Conservation (phyloP, 2,329 filamentous ascomycete species). For the Trichoderma guizhouense region DNA sequence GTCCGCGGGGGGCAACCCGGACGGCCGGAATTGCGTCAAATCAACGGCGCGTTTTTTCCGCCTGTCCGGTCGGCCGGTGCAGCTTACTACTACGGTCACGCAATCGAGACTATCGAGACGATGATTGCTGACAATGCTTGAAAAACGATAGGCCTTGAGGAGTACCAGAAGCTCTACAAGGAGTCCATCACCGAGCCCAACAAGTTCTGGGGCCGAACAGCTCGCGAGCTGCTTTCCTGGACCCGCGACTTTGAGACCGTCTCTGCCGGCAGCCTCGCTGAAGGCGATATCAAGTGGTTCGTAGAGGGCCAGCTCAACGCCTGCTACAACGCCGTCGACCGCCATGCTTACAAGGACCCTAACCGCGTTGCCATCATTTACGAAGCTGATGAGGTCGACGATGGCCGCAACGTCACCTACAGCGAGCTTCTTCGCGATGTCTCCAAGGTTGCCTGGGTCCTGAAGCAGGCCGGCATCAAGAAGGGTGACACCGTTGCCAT, state of each 20-base stretch:
- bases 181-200: conserved; percentile 88
- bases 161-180: conserved; percentile 66
- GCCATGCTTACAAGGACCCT: conserved; percentile 92
- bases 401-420: conserved; percentile 89
- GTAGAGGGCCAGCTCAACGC: conserved; percentile 90
- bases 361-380: conserved; percentile 96
- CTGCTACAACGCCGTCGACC: conserved; percentile 95
- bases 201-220: conserved; percentile 84
- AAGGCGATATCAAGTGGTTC: conserved; percentile 93
- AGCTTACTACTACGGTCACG: background rate
- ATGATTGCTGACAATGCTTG: conserved; percentile 15
- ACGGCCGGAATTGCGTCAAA: conserved; percentile 12
- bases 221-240: conserved; percentile 87
- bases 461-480: conserved; percentile 93
- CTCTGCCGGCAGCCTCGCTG: conserved; percentile 67
- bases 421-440: conserved; percentile 90
- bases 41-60: conserved; percentile 11
- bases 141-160: conserved; percentile 51
- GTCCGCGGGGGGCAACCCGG: background rate
- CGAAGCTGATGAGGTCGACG: conserved; percentile 85
- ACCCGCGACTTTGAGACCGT: conserved; percentile 90
- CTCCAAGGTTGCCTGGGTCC: conserved; percentile 77
- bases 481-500: conserved; percentile 97
- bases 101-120: background rate
- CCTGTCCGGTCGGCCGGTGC: conserved; percentile 10